A percentile compares a stretch with the other conserved stretches of the same genome.
These are phyloP conservation scores for Ceratocystis smalleyi DNA, from an alignment of 2,329 filamentous ascomycete genomes.

Conservation along the genomic window DNA sequence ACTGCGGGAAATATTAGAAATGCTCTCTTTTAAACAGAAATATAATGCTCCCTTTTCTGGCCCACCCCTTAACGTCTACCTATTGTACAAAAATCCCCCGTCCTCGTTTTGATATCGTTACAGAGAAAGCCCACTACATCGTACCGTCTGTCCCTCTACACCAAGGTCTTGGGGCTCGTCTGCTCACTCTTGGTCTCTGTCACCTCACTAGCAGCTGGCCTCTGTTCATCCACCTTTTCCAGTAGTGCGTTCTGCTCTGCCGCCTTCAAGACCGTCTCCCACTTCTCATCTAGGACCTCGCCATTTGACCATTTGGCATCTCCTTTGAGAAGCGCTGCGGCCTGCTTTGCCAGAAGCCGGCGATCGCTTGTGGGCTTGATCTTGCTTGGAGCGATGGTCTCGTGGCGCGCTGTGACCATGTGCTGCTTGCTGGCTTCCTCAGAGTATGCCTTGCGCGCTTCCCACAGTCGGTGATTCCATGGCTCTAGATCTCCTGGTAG, in stretches of 20 bases:
- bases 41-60: not conserved
- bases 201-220: not conserved
- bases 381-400: conserved; percentile 10
- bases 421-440: conserved; percentile 23
- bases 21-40: not conserved
- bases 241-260: conserved; percentile 19
- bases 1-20: not conserved
- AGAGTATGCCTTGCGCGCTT: conserved; percentile 35
- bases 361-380: conserved; percentile 28
- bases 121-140: not conserved
- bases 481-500: conserved; percentile 43
- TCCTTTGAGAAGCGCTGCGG: conserved; percentile 44
- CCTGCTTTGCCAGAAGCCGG: conserved; percentile 40
- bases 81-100: conserved; percentile 19
- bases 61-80: conserved; percentile 8
- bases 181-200: not conserved
- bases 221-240: conserved; percentile 19
- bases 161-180: not conserved
- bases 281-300: conserved; percentile 32
- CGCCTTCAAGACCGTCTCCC: conserved; percentile 25
- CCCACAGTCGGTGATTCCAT: conserved; percentile 50
- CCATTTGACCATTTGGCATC: conserved; percentile 44
- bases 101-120: conserved; percentile 6
- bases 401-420: conserved; percentile 15
- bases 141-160: conserved; percentile 4